A percentile compares a stretch with the other conserved stretches of the same genome.
Conservation (phyloP, 1,284 basidiomycete genomes). For the Cryptococcus sp. region DNA sequence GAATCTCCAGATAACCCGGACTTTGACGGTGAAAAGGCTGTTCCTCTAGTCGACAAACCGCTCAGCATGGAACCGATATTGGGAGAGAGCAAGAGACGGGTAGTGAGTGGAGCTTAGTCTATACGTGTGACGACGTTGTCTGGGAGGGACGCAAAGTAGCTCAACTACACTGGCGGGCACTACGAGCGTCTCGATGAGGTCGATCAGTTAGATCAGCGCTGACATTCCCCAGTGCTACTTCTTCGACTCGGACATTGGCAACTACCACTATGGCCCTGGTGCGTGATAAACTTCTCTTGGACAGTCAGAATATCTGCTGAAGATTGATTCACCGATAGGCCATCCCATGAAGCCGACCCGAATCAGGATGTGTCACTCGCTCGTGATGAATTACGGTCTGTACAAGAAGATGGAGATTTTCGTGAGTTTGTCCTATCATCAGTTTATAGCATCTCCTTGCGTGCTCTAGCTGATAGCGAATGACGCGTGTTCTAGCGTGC, state of each 20-base stretch:
- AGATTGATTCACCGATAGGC: slow-evolving; percentile 24
- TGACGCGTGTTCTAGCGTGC: slow-evolving; percentile 68
- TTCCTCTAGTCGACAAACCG: not conserved
- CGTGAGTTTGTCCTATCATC: slow-evolving; percentile 58
- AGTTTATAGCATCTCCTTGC: not conserved
- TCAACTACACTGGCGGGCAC: too few species aligned
- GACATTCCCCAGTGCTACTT: slow-evolving; percentile 77
- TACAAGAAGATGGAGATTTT: slow-evolving; percentile 99
- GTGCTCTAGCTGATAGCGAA: not conserved
- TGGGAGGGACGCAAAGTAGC: not conserved
- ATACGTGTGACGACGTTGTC: not conserved
- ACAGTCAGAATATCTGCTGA: not conserved
- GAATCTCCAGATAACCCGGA: not conserved
- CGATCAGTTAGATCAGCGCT: not conserved
- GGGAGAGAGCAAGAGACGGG: slow-evolving; percentile 80
- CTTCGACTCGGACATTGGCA: slow-evolving; percentile 97
- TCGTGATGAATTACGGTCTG: slow-evolving; percentile 98
- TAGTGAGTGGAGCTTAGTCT: slow-evolving; percentile 61
- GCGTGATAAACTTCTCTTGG: slow-evolving; percentile 50
- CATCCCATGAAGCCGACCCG: slow-evolving; percentile 88
- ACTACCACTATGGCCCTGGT: slow-evolving; percentile 97
- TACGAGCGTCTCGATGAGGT: not conserved
- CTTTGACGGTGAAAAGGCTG: too few species aligned
- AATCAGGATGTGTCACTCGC: slow-evolving; percentile 98
- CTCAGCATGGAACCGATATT: slow-evolving; percentile 65